phyloP scores from a whole-genome alignment of 352 stramenopile genomes.

The Pelagophyceae sp. region DNA sequence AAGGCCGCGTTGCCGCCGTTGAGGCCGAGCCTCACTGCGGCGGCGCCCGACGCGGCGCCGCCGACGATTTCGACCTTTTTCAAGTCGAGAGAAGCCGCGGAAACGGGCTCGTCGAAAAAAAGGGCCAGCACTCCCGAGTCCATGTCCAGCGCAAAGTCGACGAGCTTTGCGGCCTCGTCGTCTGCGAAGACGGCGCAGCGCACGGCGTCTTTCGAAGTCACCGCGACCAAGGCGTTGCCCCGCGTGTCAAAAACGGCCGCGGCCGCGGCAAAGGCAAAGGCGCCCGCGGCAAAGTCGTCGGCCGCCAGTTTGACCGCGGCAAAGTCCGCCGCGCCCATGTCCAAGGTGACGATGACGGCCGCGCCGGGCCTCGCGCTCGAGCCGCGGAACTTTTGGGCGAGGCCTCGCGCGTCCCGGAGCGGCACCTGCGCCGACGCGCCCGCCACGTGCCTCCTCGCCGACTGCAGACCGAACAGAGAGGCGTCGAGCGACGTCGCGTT shows the following conservation, averaged over 20 bases:
- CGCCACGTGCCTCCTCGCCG: not conserved
- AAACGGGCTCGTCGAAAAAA: constrained; percentile 22
- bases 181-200: not conserved
- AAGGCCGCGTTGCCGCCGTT: not conserved
- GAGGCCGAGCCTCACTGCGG: not conserved
- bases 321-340: not conserved
- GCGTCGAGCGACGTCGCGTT: constrained; percentile 19
- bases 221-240: not conserved
- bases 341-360: not conserved
- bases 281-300: not conserved
- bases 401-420: too few relatives aligned
- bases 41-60: not conserved
- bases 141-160: constrained; percentile 19
- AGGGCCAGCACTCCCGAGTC: constrained; percentile 9
- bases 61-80: not conserved
- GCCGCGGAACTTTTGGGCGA: too few relatives aligned
- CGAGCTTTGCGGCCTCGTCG: constrained; percentile 10
- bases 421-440: too few relatives aligned
- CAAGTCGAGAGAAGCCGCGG: not conserved
- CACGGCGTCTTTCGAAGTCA: not conserved
- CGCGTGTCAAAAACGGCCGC: not conserved
- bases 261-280: not conserved
- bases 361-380: not conserved
- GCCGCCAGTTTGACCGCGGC: not conserved
- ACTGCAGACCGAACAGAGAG: not conserved